Percentiles rank a stretch among this genome's conserved stretches.
These are phyloP conservation scores for Haplographium delicatum DNA, from an alignment of 495 filamentous ascomycete genomes.

Conservation along the genomic window DNA sequence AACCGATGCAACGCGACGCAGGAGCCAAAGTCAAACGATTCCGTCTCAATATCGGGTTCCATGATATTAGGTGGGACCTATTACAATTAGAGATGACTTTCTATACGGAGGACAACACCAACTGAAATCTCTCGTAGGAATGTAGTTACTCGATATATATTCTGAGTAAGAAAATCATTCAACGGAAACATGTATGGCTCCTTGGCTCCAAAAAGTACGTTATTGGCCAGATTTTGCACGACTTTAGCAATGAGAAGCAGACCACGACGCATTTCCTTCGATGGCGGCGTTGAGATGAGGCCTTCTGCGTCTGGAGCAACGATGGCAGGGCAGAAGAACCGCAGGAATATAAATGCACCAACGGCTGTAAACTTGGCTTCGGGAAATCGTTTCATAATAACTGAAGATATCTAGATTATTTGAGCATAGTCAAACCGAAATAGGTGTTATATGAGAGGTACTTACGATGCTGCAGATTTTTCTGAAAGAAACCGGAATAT, in stretches of 20 bases:
- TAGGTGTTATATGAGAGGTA: slow-evolving; percentile 5
- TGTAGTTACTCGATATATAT: slow-evolving; percentile 57
- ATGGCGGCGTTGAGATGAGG: slow-evolving; percentile 48
- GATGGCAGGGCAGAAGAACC: slow-evolving; percentile 66
- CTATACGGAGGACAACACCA: slow-evolving; percentile 15
- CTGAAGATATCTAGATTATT: slow-evolving; percentile 42
- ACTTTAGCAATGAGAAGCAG: slow-evolving; percentile 63
- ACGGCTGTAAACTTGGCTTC: slow-evolving; percentile 68
- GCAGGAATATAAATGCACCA: slow-evolving; percentile 62
- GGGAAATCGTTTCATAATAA: slow-evolving; percentile 53
- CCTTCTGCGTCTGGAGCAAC: slow-evolving; percentile 62
- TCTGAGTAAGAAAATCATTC: slow-evolving; percentile 57
- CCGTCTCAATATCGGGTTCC: slow-evolving; percentile 29
- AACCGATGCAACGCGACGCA: slow-evolving; percentile 61
- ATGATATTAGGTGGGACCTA: slow-evolving; percentile 36
- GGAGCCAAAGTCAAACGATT: slow-evolving; percentile 62
- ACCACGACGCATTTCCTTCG: slow-evolving; percentile 61
- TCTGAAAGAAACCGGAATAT: slow-evolving; percentile 56
- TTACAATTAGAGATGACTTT: slow-evolving; percentile 25
- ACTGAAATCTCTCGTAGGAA: slow-evolving; percentile 61
- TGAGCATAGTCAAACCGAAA: background rate
- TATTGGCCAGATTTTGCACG: slow-evolving; percentile 63
- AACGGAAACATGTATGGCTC: slow-evolving; percentile 65
- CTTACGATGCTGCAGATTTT: slow-evolving; percentile 58
- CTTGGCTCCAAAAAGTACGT: slow-evolving; percentile 65